phyloP scores from a whole-genome alignment of 495 filamentous ascomycete genomes.

The Copromyces sp. region DNA sequence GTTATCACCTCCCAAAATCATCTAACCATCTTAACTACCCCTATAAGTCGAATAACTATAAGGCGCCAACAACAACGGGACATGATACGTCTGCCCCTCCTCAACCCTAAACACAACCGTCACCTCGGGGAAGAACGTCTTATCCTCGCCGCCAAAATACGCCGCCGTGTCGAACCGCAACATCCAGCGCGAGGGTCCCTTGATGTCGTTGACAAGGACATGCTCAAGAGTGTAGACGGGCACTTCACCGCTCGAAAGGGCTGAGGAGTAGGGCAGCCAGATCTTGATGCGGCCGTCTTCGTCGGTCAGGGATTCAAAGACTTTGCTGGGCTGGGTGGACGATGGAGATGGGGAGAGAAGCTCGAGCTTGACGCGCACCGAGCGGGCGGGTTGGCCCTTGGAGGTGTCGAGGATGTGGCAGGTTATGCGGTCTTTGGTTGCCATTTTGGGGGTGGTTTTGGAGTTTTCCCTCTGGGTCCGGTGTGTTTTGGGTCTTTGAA shows the following conservation, averaged over 20 bases:
- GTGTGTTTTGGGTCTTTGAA: background rate
- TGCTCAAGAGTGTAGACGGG: slow-evolving; percentile 42
- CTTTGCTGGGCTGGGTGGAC: slow-evolving; percentile 34
- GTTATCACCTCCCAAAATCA: background rate
- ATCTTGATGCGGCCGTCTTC: slow-evolving; percentile 73
- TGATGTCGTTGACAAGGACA: slow-evolving; percentile 24
- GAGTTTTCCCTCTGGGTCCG: background rate
- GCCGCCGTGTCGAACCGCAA: slow-evolving; percentile 66
- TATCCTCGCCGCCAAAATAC: slow-evolving; percentile 63
- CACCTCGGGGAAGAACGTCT: slow-evolving; percentile 90
- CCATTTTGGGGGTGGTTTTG: slow-evolving; percentile 1
- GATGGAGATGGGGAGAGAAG: slow-evolving; percentile 43
- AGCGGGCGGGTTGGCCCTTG: slow-evolving; percentile 54
- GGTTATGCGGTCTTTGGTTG: slow-evolving; percentile 43
- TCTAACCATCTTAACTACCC: slow-evolving; percentile 44
- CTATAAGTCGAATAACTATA: slow-evolving; percentile 93
- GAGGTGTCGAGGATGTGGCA: slow-evolving; percentile 55
- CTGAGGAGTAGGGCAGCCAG: slow-evolving; percentile 53
- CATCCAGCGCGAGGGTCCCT: slow-evolving; percentile 46
- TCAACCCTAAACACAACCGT: slow-evolving; percentile 72
- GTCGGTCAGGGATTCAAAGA: slow-evolving; percentile 59
- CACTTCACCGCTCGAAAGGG: slow-evolving; percentile 35
- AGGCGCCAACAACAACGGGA: slow-evolving; percentile 79
- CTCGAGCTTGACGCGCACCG: slow-evolving; percentile 67
- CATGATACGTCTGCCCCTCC: slow-evolving; percentile 74